Conservation (phyloP, 208 protist species). For the Acanthamoeba royreba region DNA sequence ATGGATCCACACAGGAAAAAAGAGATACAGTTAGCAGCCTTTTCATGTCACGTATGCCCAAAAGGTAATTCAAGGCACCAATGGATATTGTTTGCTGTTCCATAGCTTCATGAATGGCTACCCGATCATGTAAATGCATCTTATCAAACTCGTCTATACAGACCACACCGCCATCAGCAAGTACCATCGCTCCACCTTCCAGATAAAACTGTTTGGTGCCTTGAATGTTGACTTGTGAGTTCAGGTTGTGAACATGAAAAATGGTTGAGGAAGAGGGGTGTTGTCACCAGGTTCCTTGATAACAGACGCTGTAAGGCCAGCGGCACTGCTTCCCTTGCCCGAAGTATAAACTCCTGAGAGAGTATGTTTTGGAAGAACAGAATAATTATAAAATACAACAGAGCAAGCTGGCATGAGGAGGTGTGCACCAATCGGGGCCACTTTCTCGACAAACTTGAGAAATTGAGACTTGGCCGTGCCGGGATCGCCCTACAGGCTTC, state of each 20-base stretch:
- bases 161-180: constrained; percentile 99
- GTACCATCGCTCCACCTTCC: constrained; percentile 99
- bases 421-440: constrained; percentile 77
- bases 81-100: constrained; percentile 99
- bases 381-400: constrained; percentile 46
- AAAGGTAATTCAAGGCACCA: constrained; percentile 84
- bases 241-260: background rate
- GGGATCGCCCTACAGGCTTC: constrained; percentile 95
- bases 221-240: background rate
- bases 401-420: constrained; percentile 83
- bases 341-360: constrained; percentile 97
- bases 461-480: constrained; percentile 93
- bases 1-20: background rate
- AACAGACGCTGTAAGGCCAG: constrained; percentile 89
- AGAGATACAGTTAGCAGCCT: background rate
- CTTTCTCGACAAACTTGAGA: constrained; percentile 96
- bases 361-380: background rate
- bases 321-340: constrained; percentile 93
- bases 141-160: constrained; percentile 99
- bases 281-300: constrained; percentile 74
- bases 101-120: constrained; percentile 99
- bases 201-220: constrained; percentile 94
- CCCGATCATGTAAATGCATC: constrained; percentile 96
- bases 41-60: background rate
- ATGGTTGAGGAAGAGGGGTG: background rate